Evolutionary conservation across 257 asterid genomes (phyloP).

Genomic region (Striga asiatica): DNA sequence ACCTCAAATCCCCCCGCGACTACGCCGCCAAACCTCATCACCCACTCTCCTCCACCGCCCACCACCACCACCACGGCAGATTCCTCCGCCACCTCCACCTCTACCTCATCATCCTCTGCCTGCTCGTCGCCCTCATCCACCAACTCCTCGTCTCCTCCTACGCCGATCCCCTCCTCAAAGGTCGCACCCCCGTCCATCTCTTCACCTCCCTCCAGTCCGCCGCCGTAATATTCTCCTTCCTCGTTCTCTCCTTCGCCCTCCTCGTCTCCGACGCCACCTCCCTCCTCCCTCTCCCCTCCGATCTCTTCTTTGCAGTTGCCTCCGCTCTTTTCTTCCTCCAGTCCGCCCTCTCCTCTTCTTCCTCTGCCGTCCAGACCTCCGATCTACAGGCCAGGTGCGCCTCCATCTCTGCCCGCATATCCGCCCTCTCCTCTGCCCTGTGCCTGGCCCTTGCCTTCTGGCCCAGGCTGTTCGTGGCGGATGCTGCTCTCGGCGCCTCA

Average conservation of each 20-base stretch:
- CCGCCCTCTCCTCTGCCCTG: constrained; percentile 36
- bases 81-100: constrained; percentile 51
- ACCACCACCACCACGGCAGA: too few species aligned
- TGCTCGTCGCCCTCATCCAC: constrained; percentile 45
- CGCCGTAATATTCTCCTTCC: constrained; percentile 53
- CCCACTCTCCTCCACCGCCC: constrained; percentile 32
- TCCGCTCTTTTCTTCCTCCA: constrained; percentile 61
- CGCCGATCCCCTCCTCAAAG: constrained; percentile 73
- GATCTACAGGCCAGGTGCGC: constrained; percentile 79
- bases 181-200: constrained; percentile 69
- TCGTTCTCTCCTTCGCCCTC: constrained; percentile 44
- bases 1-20: constrained; percentile 69
- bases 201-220: constrained; percentile 72
- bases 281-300: constrained; percentile 55
- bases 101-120: constrained; percentile 42
- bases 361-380: constrained; percentile 75
- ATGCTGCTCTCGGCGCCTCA: constrained; percentile 52
- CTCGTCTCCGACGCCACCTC: constrained; percentile 58
- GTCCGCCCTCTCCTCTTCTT: constrained; percentile 38
- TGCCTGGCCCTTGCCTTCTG: constrained; percentile 50
- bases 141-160: constrained; percentile 48
- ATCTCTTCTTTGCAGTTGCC: constrained; percentile 58
- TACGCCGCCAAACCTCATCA: constrained; percentile 70
- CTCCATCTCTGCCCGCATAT: constrained; percentile 42
- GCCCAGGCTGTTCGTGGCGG: constrained; percentile 50